Evolutionary conservation across 1,139 yeast species (phyloP).

Genomic region (Saccharomyces pastorianus): DNA sequence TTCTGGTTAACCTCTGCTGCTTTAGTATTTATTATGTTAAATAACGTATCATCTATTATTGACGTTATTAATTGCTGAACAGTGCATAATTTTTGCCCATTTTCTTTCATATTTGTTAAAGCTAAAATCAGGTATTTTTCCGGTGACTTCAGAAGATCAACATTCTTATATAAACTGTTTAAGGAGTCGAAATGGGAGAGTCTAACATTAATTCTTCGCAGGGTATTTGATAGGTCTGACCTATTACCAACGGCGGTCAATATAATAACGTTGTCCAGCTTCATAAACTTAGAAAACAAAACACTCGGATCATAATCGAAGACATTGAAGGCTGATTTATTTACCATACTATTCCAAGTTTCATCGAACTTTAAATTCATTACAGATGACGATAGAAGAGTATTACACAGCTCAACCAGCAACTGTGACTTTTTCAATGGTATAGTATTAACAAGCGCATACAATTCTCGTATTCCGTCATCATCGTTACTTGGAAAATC

Average conservation of each 20-base stretch:
- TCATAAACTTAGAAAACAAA: neutral
- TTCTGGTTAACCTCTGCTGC: neutral
- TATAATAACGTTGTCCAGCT: neutral
- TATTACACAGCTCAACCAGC: neutral
- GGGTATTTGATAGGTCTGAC: neutral
- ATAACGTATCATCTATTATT: neutral
- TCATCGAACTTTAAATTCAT: neutral
- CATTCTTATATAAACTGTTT: neutral
- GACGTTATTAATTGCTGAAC: neutral
- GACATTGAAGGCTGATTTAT: neutral
- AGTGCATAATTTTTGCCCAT: neutral
- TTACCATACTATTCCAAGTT: neutral
- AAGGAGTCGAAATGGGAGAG: neutral
- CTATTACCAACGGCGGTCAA: neutral
- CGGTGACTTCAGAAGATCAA: neutral
- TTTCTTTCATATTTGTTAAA: neutral
- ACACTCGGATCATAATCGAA: neutral
- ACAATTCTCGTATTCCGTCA: neutral
- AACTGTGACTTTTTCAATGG: neutral
- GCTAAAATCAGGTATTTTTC: neutral
- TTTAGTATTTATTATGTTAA: neutral
- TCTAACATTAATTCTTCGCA: neutral
- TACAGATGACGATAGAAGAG: neutral
- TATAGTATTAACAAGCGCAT: neutral
- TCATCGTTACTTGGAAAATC: neutral